phyloP scores from a whole-genome alignment of 2,329 filamentous ascomycete species.

The Alternaria brassicicola region DNA sequence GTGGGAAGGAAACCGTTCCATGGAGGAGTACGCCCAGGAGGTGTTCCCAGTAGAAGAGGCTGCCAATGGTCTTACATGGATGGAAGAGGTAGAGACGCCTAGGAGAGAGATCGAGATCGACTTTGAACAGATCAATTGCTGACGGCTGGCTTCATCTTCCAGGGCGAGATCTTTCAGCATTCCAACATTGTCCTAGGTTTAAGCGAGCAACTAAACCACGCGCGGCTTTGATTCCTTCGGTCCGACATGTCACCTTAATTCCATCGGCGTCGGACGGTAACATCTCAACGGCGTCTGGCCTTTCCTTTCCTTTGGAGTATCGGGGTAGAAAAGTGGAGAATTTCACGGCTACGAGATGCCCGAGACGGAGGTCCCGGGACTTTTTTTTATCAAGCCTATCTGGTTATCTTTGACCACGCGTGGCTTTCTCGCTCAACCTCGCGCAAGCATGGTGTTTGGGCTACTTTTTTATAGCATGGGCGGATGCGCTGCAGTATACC shows the following conservation, averaged over 20 bases:
- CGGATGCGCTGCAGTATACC: constrained; percentile 25
- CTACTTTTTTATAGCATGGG: constrained; percentile 35
- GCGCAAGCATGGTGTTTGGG: constrained; percentile 46
- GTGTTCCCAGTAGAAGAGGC: constrained; percentile 95
- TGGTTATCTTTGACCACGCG: constrained; percentile 6
- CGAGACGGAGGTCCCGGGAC: constrained; percentile 9
- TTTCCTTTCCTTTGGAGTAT: constrained; percentile 22
- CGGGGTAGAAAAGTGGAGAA: constrained; percentile 27
- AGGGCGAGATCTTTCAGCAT: constrained; percentile 39
- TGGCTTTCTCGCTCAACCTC: constrained; percentile 9
- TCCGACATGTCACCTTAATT: constrained; percentile 20
- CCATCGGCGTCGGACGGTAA: constrained; percentile 16
- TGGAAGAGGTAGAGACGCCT: constrained; percentile 63
- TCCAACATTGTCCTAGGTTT: constrained; percentile 37
- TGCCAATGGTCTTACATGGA: constrained; percentile 93
- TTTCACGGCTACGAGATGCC: constrained; percentile 17
- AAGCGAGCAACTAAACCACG: constrained; percentile 43
- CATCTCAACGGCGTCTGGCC: constrained; percentile 18
- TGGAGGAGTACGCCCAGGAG: constrained; percentile 94
- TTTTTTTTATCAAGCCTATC: constrained; percentile 11
- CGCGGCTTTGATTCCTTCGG: constrained; percentile 37
- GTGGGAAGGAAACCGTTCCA: constrained; percentile 88
- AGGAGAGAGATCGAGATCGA: constrained; percentile 44
- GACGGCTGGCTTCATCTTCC: constrained; percentile 34
- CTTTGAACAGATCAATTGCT: constrained; percentile 48